Percentiles rank a stretch among this genome's conserved stretches.
These are phyloP conservation scores for Fraxinus floribunda DNA, from an alignment of 305 asterid genomes.

Conservation along the genomic window DNA sequence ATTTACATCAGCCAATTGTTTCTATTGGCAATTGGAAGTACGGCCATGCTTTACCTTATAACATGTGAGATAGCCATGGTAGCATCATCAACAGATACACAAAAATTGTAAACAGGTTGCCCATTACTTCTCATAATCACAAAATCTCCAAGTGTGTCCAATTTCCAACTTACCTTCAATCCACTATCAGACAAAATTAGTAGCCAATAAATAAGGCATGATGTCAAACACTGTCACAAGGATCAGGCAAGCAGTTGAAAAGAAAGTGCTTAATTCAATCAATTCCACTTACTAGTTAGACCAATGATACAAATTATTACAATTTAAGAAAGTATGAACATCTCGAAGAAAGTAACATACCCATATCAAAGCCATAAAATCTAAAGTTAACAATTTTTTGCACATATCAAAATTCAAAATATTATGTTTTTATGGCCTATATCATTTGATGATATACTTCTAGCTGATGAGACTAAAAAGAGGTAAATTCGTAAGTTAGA, in stretches of 20 bases:
- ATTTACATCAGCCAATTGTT: background rate
- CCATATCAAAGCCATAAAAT: background rate
- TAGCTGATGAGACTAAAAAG: background rate
- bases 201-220: slow-evolving; percentile 15
- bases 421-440: background rate
- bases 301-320: background rate
- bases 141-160: slow-evolving; percentile 92
- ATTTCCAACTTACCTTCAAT: slow-evolving; percentile 85
- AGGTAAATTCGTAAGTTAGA: background rate
- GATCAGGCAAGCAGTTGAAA: slow-evolving; percentile 14
- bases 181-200: slow-evolving; percentile 58
- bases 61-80: slow-evolving; percentile 97
- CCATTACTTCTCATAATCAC: slow-evolving; percentile 99
- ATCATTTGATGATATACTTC: background rate
- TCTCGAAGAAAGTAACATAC: background rate
- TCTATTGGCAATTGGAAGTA: background rate
- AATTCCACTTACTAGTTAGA: background rate
- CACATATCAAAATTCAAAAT: background rate
- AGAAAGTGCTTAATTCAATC: background rate
- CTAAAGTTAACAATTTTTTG: background rate
- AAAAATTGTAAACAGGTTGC: slow-evolving; percentile 96
- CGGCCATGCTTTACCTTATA: slow-evolving; percentile 53
- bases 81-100: slow-evolving; percentile 97
- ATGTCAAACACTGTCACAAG: slow-evolving; percentile 16
- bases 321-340: background rate